phyloP scores from a whole-genome alignment of 2,329 filamentous ascomycete genomes.

The Talaromyces pinophilus region DNA sequence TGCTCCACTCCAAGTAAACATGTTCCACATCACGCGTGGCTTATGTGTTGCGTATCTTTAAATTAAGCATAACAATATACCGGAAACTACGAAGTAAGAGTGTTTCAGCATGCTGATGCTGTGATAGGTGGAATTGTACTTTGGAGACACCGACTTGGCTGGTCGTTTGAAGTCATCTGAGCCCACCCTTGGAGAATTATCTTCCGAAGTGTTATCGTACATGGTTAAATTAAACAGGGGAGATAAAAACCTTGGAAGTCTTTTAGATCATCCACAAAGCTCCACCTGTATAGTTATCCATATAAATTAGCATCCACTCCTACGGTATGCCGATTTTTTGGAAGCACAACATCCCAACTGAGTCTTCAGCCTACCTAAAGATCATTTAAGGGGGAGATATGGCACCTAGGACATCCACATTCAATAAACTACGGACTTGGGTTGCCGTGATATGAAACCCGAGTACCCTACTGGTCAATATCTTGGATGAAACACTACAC shows the following conservation, averaged over 20 bases:
- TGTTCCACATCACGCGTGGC: background rate
- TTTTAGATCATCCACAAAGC: background rate
- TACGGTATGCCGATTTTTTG: background rate
- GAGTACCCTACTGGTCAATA: background rate
- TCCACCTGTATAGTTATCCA: background rate
- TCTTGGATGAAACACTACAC: background rate
- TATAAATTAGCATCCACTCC: background rate
- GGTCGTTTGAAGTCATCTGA: conserved; percentile 2
- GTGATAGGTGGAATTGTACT: background rate
- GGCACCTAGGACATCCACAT: background rate
- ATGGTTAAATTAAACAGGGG: background rate
- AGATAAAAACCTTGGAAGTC: background rate
- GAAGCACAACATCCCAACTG: background rate
- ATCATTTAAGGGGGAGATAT: background rate
- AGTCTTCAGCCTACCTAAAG: background rate
- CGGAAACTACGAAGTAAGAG: background rate
- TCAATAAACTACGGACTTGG: background rate
- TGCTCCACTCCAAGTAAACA: background rate
- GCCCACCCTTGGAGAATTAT: background rate
- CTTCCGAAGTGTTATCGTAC: background rate
- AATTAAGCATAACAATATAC: background rate
- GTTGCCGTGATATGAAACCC: background rate
- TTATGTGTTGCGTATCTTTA: background rate
- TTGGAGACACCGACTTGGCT: background rate
- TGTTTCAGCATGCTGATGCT: background rate